Base-by-base conservation (phyloP, 2,329 filamentous ascomycete genomes). In the Epichloe gansuensis region DNA sequence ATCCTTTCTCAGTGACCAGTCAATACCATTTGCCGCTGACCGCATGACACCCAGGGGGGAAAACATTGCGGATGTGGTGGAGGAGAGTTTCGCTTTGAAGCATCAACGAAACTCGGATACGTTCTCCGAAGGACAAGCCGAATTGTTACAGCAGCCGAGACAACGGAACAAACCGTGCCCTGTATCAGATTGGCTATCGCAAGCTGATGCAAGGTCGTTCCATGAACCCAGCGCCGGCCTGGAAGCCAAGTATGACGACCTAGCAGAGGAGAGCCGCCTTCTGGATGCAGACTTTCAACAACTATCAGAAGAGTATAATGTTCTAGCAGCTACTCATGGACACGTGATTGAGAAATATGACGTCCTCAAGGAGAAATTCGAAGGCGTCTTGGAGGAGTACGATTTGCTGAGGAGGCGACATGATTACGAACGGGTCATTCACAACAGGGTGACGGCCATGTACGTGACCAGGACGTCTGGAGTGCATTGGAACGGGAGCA, bases 51-150 rank as follows among this genome's bases (percentile, higher is more conserved):
- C 15, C 21, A 27, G 4, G 47, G 36, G 47, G 5, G 21, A 48
- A 3, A 40, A 17, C 23, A 48, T 48, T 27, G 50, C 38, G 23
- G 44, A 51, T 12, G 13, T 40, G n/a, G 2, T 43, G 13, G 44
- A 40, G 4, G 21, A 39, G 7, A 27, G 21, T 21, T 31, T 42
- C 15, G 23, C 25, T 11, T 17, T 25, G 50, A 31, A 49, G 44
- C 23, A 40, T 11, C 9, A 34, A n/a, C 36, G 25, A 34, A 39
- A 34, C 13, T 35, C 21, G n/a, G 42, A 36, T 36, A 42, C 50
- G 5, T 51, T 47, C 17, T 40, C 31, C 36, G 50, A 51, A 47
- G 44, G 40, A 6, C 50, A 47, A 35, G 50, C 44, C 27, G 25
- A 23, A 25, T 27, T 51, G 17, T 25, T 47, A 12, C 50, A 38